Conservation (phyloP, 2,329 filamentous ascomycete species). For the Monosporascus sp. region DNA sequence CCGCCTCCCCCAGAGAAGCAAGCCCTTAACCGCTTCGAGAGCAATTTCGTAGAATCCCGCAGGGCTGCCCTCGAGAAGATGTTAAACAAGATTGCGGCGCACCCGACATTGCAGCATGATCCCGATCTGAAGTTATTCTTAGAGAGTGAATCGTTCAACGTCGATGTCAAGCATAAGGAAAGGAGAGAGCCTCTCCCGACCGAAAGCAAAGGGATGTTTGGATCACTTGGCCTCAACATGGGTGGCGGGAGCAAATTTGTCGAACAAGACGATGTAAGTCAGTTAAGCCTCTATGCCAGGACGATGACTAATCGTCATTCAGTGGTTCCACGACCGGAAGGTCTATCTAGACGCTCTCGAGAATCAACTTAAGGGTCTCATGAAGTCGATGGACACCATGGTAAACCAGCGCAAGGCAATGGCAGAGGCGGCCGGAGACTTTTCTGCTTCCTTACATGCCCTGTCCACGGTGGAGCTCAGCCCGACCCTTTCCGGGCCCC, state of each 20-base stretch:
- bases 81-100: conserved; percentile 90
- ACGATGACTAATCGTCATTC: conserved; percentile 10
- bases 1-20: conserved; percentile 97
- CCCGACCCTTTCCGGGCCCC: conserved; percentile 76
- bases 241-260: conserved; percentile 84
- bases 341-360: conserved; percentile 93
- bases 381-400: conserved; percentile 93
- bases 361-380: conserved; percentile 79
- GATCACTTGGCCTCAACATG: conserved; percentile 73
- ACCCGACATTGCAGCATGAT: conserved; percentile 88
- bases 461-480: conserved; percentile 91
- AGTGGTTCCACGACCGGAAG: conserved; percentile 97
- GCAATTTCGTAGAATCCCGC: conserved; percentile 90
- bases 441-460: conserved; percentile 87
- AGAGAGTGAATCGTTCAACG: conserved; percentile 91
- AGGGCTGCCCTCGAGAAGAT: conserved; percentile 92
- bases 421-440: conserved; percentile 88
- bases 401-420: conserved; percentile 88
- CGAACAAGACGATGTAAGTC: conserved; percentile 87
- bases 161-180: conserved; percentile 97
- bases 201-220: conserved; percentile 91
- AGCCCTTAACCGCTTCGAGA: conserved; percentile 91
- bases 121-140: conserved; percentile 92
- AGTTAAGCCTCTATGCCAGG: background rate
- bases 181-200: conserved; percentile 77